phyloP scores from a whole-genome alignment of 2,329 filamentous ascomycete genomes.

The Colletotrichum kahawae region DNA sequence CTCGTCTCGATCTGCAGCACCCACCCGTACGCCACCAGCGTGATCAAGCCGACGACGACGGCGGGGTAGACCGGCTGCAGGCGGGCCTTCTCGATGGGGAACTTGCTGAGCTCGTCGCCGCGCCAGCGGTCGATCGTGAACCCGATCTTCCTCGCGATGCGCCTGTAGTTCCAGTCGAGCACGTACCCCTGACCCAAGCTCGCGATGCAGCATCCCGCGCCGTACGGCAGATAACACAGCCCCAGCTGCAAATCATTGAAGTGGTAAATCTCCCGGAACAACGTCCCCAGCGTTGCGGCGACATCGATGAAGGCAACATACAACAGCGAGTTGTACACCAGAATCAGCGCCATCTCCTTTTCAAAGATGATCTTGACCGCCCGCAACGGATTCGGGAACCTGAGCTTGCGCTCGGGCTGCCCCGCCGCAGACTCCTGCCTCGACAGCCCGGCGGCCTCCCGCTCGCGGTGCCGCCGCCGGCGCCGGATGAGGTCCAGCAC shows the following conservation, averaged over 20 bases:
- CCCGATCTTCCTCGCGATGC: conserved; percentile 65
- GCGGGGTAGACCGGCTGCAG: conserved; percentile 60
- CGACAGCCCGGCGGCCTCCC: neutral
- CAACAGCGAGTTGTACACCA: conserved; percentile 57
- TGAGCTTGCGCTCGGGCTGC: conserved; percentile 45
- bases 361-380: conserved; percentile 59
- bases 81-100: conserved; percentile 61
- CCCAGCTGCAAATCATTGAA: conserved; percentile 57
- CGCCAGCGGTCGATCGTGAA: conserved; percentile 66
- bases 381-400: conserved; percentile 62
- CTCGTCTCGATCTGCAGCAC: conserved; percentile 54
- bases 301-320: conserved; percentile 62
- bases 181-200: conserved; percentile 61
- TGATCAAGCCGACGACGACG: conserved; percentile 56
- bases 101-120: conserved; percentile 53
- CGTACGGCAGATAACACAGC: conserved; percentile 60
- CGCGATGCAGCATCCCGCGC: conserved; percentile 52
- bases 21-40: conserved; percentile 64
- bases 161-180: conserved; percentile 72
- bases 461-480: conserved; percentile 28
- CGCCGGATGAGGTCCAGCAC: conserved; percentile 53
- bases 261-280: conserved; percentile 56
- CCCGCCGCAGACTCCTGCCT: conserved; percentile 36
- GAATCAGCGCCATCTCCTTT: conserved; percentile 60
- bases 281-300: conserved; percentile 56